Base-by-base conservation (phyloP, 2,329 filamentous ascomycete species). In the Lomentospora prolificans region DNA sequence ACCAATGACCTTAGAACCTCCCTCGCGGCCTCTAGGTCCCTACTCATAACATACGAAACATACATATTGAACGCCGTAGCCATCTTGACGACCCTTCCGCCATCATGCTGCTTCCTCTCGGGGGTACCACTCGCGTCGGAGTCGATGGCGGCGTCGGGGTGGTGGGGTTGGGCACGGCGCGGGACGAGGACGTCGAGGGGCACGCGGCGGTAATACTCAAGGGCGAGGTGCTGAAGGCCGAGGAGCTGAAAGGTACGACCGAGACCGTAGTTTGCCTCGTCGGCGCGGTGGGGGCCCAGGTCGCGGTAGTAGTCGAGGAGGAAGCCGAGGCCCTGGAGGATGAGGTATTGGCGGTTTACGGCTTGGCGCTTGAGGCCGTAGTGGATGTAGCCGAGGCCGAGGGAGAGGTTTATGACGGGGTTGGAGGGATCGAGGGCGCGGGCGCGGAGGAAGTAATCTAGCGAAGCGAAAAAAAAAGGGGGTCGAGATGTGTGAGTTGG, bases 331-430 rank as follows among this genome's bases (percentile, higher is more conserved):
- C 90, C 94, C 67, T 97, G 91, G 60, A 89, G 77, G 44, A 96
- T 83, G 41, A 90, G 81, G 65, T 89, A 92, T 66, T 97, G 92
- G 1, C 94, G 78, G 66, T 97, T 97, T 51, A 92, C 89, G 0
- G 87, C 85, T 68, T 95, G 89, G 2, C 92, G 81, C 68, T 97
- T 96, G 64, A 96, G 79, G 0, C 87, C 86, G 66, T 94, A 87
- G 67, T 96, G 89, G 39, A 96, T 81, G 67, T 96, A 97, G 28
- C 86, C 85, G 10, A 94, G 79, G 0, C 86, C 90, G 24, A 96
- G 85, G 62, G 82, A 87, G 9, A 99, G 79, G 59, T 90, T 86
- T 60, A 96, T 80, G 63, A 89, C 82, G 0, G 86, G 79, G 64
- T 96, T 95, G 6, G 79, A 70, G 0, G 88, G 86, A 60, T 90